A percentile compares a stretch with the other conserved stretches of the same genome.
Conservation (phyloP, 768 basidiomycete species). For the Panaeolus papilionaceus region DNA sequence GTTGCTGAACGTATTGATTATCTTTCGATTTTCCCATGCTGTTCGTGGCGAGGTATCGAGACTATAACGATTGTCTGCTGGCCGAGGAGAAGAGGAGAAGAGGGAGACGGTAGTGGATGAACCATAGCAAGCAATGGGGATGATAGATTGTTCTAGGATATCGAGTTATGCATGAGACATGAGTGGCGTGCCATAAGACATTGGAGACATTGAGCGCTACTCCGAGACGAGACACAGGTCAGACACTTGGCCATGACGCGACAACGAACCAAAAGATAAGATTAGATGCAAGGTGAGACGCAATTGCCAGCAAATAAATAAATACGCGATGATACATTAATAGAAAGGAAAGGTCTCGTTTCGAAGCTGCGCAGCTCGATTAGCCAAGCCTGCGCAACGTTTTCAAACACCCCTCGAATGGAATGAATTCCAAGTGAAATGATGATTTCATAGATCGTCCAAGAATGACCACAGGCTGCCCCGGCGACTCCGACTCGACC, state of each 20-base stretch:
- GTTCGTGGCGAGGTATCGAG: not conserved
- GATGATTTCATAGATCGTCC: conserved; percentile 10
- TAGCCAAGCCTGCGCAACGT: conserved; percentile 8
- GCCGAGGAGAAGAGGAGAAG: not conserved
- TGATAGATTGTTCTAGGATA: not conserved
- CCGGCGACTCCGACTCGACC: not conserved
- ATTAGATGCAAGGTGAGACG: conserved; percentile 9
- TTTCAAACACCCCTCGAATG: conserved; percentile 7
- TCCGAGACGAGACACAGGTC: not conserved
- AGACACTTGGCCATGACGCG: not conserved
- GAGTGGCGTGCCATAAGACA: not conserved
- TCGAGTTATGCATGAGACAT: not conserved
- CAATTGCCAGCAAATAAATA: not conserved
- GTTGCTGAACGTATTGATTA: conserved; percentile 9
- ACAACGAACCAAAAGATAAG: not conserved
- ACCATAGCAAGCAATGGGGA: not conserved
- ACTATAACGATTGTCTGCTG: not conserved
- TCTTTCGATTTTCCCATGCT: not conserved
- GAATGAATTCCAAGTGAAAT: conserved; percentile 2
- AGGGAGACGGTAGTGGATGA: not conserved
- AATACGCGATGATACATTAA: conserved; percentile 3
- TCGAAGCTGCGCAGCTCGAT: conserved; percentile 9
- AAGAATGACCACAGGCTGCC: conserved; percentile 9
- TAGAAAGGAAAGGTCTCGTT: conserved; percentile 7
- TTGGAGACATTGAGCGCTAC: not conserved